phyloP scores from a whole-genome alignment of 2,329 filamentous ascomycete species.

The Alternaria sp. region DNA sequence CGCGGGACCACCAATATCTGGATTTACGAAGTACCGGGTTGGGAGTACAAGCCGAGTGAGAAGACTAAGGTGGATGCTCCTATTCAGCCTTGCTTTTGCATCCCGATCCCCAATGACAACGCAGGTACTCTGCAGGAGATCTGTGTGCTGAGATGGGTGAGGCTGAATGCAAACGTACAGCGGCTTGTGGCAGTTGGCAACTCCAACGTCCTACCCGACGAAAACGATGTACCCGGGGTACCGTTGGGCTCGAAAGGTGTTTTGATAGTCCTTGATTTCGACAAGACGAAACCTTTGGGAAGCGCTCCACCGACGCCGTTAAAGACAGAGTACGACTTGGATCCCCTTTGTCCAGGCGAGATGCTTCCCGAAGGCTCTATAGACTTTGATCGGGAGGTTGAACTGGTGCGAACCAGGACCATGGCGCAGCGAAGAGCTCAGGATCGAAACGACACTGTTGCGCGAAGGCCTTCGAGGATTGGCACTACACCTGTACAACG shows the following conservation, averaged over 20 bases:
- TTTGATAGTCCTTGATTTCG: constrained; percentile 52
- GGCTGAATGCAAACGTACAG: constrained; percentile 38
- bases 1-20: constrained; percentile 51
- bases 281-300: constrained; percentile 37
- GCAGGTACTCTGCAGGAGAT: constrained; percentile 49
- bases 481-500: constrained; percentile 38
- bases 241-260: constrained; percentile 49
- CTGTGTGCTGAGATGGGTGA: constrained; percentile 49
- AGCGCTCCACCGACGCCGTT: constrained; percentile 35
- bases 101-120: constrained; percentile 45
- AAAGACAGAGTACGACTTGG: constrained; percentile 49
- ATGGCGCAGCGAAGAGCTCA: constrained; percentile 49
- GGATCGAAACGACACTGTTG: constrained; percentile 27
- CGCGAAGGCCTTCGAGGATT: constrained; percentile 40
- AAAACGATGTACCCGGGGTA: constrained; percentile 36
- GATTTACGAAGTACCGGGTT: constrained; percentile 51
- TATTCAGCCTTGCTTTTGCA: constrained; percentile 50
- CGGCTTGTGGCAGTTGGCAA: constrained; percentile 52
- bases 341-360: constrained; percentile 50
- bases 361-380: constrained; percentile 51
- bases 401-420: constrained; percentile 51
- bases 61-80: constrained; percentile 41
- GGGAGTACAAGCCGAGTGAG: constrained; percentile 42
- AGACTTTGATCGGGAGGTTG: constrained; percentile 54
- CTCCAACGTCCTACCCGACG: constrained; percentile 35